Evolutionary conservation across 768 basidiomycete species (phyloP).

Genomic region (Termitomyces sp.): DNA sequence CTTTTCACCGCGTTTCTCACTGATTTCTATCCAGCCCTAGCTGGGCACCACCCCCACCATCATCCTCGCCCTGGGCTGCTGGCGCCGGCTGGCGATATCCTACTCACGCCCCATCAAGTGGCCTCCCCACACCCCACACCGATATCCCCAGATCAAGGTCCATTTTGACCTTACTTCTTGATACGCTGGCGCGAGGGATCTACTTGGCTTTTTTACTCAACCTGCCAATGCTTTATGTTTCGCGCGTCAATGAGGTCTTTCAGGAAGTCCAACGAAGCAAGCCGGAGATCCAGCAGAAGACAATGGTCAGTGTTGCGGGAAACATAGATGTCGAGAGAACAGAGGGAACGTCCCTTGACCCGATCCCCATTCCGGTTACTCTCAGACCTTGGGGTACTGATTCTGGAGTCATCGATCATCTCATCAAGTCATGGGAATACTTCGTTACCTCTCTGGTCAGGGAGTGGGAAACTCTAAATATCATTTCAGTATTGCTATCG

Average conservation of each 20-base stretch:
- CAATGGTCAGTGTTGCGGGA: slow-evolving; percentile 27
- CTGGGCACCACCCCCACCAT: no score
- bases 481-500: slow-evolving; percentile 63
- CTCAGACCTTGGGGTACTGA: background rate
- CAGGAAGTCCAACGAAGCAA: slow-evolving; percentile 60
- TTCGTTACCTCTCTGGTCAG: slow-evolving; percentile 63
- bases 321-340: no score
- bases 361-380: no score
- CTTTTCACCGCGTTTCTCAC: no score
- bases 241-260: slow-evolving; percentile 61
- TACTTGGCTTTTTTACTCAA: slow-evolving; percentile 44
- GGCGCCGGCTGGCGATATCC: no score
- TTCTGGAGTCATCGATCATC: slow-evolving; percentile 16
- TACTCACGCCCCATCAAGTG: no score
- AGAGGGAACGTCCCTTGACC: no score
- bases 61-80: no score
- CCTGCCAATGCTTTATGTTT: slow-evolving; percentile 63
- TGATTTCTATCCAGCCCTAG: no score
- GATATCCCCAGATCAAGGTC: background rate
- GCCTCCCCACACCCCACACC: background rate
- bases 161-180: slow-evolving; percentile 17
- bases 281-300: slow-evolving; percentile 42
- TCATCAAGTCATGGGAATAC: slow-evolving; percentile 57
- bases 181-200: slow-evolving; percentile 23
- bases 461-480: slow-evolving; percentile 74